phyloP scores from a whole-genome alignment of 495 filamentous ascomycete genomes.

The Aspergillus bertholletiae region DNA sequence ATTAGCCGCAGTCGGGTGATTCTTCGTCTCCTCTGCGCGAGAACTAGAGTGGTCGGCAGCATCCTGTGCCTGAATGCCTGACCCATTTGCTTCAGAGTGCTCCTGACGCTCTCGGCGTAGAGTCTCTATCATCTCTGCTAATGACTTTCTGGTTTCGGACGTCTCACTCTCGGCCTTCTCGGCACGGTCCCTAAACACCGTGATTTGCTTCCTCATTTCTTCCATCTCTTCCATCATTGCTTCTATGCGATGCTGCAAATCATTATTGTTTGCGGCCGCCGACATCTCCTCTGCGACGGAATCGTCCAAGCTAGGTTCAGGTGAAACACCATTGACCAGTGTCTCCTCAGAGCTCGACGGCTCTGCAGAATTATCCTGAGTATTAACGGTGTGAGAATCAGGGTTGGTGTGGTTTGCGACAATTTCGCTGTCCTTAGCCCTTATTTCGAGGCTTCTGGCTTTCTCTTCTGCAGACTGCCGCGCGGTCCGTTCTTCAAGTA shows the following conservation, averaged over 20 bases:
- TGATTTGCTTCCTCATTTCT: constrained; percentile 74
- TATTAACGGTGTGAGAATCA: constrained; percentile 27
- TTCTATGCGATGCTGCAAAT: constrained; percentile 72
- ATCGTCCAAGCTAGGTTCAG: constrained; percentile 29
- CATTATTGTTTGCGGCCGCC: constrained; percentile 26
- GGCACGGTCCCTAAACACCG: constrained; percentile 70
- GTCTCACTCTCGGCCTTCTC: constrained; percentile 76
- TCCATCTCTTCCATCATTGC: constrained; percentile 79
- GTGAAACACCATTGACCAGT: constrained; percentile 2
- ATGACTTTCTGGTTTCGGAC: constrained; percentile 59
- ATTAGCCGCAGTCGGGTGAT: constrained; percentile 1
- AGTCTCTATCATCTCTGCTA: constrained; percentile 86
- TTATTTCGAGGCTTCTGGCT: constrained; percentile 64
- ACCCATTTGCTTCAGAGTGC: not conserved
- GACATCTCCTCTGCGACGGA: constrained; percentile 28
- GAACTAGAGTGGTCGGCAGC: constrained; percentile 4
- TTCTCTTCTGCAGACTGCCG: constrained; percentile 80
- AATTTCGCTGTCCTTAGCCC: constrained; percentile 17
- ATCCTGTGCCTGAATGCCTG: constrained; percentile 4
- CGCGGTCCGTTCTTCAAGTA: constrained; percentile 75
- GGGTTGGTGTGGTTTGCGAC: constrained; percentile 25
- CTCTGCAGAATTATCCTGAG: constrained; percentile 10
- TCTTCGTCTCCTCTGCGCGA: constrained; percentile 9
- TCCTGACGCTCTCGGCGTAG: constrained; percentile 63
- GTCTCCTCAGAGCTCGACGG: constrained; percentile 7